Base-by-base conservation (phyloP, 805 yeast species). In the Torulaspora microellipsoides region DNA sequence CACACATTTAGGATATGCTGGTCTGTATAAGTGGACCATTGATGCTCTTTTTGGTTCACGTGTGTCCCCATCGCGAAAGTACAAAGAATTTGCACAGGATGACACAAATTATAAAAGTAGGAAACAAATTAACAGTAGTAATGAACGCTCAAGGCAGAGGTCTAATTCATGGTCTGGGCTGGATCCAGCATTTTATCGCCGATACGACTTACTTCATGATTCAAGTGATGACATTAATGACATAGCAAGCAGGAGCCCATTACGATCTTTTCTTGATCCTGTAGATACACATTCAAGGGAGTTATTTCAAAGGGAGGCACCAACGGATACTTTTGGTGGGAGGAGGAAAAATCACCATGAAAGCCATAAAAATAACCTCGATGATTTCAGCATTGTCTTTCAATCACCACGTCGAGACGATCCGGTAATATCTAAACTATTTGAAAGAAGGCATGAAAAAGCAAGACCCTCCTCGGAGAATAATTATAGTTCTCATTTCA, bases 11-110 rank as follows among this genome's bases (percentile, higher is more conserved):
- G 48, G 47, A 8, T 43, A 41, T 14, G 46, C 41, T n/a, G 58
- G 56, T 5, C 47, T 55, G 7, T 54, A 46, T 42, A 52, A 47
- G 35, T 63, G 67, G 67, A 58, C 64, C 1, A 52, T 54, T 38
- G 67, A 63, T 46, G 65, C 67, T 2, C 35, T 62, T 20, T 60
- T 62, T 47, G 60, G 61, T 7, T 46, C 59, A 15, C 37, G 48
- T 15, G 40, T 52, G 12, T 58, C 65, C 3, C 66, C 66, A 15
- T 57, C 60, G 2, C 52, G 54, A 36, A 59, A 58, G 40, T 62
- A 58, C 38, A 53, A 46, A 32, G 56, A 55, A 28, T 49, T 47
- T 36, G 49, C 59, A 1, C 60, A 58, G 39, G 60, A 56, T 38
- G 63, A 60, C 40, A 56, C 62, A 10, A 56, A 56, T 41, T 52